Conservation (phyloP, 805 yeast genomes). For the Ogataea saltuana region DNA sequence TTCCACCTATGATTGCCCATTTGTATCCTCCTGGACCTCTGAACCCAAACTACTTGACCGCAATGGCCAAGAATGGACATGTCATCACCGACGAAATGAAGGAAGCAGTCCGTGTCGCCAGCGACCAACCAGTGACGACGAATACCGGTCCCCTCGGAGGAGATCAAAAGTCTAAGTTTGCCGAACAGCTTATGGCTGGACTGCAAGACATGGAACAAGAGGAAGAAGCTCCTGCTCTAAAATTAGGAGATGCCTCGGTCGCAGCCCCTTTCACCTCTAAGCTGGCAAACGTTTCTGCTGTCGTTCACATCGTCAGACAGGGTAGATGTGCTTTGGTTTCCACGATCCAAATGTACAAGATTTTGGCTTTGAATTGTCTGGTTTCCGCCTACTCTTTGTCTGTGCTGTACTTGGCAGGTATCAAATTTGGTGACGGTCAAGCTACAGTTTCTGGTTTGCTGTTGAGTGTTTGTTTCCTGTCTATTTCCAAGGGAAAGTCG, state of each 20-base stretch:
- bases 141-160: constrained; percentile 24
- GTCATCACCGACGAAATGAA: constrained; percentile 73
- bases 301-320: constrained; percentile 91
- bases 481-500: constrained; percentile 92
- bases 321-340: constrained; percentile 98
- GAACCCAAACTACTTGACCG: constrained; percentile 85
- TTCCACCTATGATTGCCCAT: constrained; percentile 87
- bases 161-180: constrained; percentile 45
- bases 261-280: constrained; percentile 99
- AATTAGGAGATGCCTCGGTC: constrained; percentile 97
- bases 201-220: constrained; percentile 56
- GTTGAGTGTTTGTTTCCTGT: constrained; percentile 89
- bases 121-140: constrained; percentile 20
- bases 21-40: constrained; percentile 92
- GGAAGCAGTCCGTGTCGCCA: constrained; percentile 57
- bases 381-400: constrained; percentile 95
- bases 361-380: constrained; percentile 93
- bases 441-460: constrained; percentile 95
- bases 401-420: constrained; percentile 93
- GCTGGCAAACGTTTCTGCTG: constrained; percentile 87
- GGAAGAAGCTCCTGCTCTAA: constrained; percentile 88
- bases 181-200: constrained; percentile 64
- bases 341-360: constrained; percentile 98
- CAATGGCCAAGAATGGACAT: constrained; percentile 83
- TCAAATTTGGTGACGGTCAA: constrained; percentile 97